Base-by-base conservation (phyloP, 768 basidiomycete genomes). In the Floccularia luteovirens region DNA sequence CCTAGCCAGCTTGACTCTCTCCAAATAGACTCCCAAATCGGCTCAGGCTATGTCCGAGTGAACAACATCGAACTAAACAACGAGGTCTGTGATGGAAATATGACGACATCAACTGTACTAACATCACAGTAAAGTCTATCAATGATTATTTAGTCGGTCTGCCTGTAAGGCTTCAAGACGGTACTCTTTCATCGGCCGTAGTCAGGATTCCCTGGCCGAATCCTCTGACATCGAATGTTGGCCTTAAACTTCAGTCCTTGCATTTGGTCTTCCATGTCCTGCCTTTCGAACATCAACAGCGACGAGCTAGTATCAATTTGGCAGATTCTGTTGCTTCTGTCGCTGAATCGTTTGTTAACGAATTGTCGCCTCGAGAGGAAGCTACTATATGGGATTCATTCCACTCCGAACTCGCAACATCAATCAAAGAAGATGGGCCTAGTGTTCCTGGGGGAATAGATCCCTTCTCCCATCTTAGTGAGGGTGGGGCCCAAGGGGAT, bases 1-100 rank as follows among this genome's bases (percentile, higher is more conserved):
- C 88, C 87, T 7, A 92, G 90, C 12, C 91, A 92, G 52, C 75
- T 96, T 42, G 88, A 96, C 62, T 69, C 77, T 38, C 74, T 82
- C 41, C 81, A 90, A 61, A 83, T 96, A 50, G 90, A 94, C 51
- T 86, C 90, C 21, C 90, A 94, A 61, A 82, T 97, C 51, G 85
- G 89, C n/a, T 84, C 82, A 30, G 93, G 93, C 13, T 82, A 75
- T 56, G 79, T 96, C 3, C 87, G 91, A 59, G 74, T 97, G 25
- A 82, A 82, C 46, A 80, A 90, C 52, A 65, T 96, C 41, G 78
- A 91, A 55, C 63, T 97, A 36, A 77, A 90, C 57, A 70, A 72
- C 36, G 67, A 79, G 58, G 92, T 85, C 53, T 51, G 81, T 39
- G 30, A 40, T 37, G 43, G 33, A 28, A 6, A 39, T 31, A 40